Evolutionary conservation across 1,284 basidiomycete species (phyloP), one percentile per base, ranked within the genome.

Genomic region (Gomphus sp.): DNA sequence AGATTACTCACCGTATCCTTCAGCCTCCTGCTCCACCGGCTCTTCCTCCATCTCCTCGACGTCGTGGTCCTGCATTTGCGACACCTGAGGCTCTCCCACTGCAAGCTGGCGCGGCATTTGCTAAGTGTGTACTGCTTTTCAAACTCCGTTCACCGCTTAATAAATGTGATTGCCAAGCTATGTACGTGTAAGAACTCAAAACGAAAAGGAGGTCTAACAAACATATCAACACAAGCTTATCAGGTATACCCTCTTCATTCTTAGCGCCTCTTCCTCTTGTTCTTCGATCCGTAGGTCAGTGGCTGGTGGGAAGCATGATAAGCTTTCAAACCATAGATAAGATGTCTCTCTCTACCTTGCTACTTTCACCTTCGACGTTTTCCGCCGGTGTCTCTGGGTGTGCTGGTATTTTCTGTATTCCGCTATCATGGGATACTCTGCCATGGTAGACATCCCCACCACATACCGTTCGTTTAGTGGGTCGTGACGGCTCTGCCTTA

Each of bases 1-100:
- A 16, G 36, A 34, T 14, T 33, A 62, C 63, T 53, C 52, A 64
- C 62, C 61, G 56, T 62, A 63, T 4, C 64, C 61, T 36, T 62
- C 61, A 33, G 52, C 59, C 18, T 62, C 60, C 37, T 62, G 62
- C 56, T 65, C 64, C 55, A 65, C 64, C 47, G 55, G 55, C 45
- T 64, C 63, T 48, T 64, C 64, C 49, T 64, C 64, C 44, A 64
- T 61, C 22, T 52, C 60, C 50, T 63, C 56, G 41, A 58, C 60
- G n/a, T 61, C 60, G 34, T 59, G 56, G 52, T 61, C 62, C 50
- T 60, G 58, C 52, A 61, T 55, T 45, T 60, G 62, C 22, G 49
- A 47, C 37, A 52, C 52, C 48, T 61, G 62, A 3, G 53, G 47
- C 34, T 58, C 56, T 52, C 53, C 56, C 50, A 55, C 54, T 39